Evolutionary conservation across 345 rosid species (phyloP).

Genomic region (Citrus unshiu): DNA sequence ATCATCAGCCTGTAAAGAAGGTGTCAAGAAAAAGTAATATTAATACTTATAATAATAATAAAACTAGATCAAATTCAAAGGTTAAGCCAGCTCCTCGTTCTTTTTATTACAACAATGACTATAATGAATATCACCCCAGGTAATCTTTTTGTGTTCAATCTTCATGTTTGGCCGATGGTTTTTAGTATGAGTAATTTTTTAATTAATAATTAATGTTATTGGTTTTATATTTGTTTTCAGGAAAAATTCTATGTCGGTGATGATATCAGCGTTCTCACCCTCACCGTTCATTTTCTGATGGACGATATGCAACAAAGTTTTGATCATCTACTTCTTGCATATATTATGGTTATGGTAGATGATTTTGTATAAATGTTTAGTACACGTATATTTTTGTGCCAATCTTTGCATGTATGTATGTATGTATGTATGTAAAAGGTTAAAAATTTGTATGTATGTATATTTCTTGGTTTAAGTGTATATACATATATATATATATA

Average conservation of each 20-base stretch:
- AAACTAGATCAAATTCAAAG: neutral
- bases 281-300: constrained; percentile 33
- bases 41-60: neutral
- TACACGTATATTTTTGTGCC: neutral
- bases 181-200: too few species aligned
- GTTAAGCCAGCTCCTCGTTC: neutral
- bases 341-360: neutral
- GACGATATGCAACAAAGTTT: neutral
- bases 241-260: constrained; percentile 12
- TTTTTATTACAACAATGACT: neutral
- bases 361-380: neutral
- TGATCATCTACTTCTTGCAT: neutral
- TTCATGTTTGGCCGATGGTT: neutral
- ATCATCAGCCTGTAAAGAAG: constrained; percentile 9
- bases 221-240: constrained; percentile 9
- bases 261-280: constrained; percentile 28
- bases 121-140: constrained; percentile 8
- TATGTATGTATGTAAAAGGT: too few species aligned
- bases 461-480: too few species aligned
- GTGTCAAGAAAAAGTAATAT: neutral
- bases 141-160: neutral
- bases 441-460: too few species aligned
- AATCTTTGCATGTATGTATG: neutral
- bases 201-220: neutral
- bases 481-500: too few species aligned